Evolutionary conservation across 345 rosid species (phyloP).

Genomic region (Murraya koenigii): DNA sequence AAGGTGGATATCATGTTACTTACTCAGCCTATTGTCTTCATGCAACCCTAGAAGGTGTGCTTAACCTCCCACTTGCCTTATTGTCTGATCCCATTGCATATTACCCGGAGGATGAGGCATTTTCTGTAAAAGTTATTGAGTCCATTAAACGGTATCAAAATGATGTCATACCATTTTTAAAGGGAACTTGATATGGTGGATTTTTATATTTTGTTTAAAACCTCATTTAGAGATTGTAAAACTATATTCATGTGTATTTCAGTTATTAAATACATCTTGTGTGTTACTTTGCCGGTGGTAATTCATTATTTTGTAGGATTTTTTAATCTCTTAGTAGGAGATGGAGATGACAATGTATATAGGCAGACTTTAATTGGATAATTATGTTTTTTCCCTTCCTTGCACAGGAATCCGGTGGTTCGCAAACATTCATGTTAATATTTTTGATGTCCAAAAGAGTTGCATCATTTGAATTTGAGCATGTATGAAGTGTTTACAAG

Average conservation of each 20-base stretch:
- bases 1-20: constrained; percentile 88
- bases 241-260: not conserved
- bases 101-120: constrained; percentile 77
- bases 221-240: not conserved
- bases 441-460: not conserved
- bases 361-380: not conserved
- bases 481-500: too few species aligned
- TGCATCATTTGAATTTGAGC: too few species aligned
- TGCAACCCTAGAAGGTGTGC: constrained; percentile 81
- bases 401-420: not conserved
- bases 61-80: constrained; percentile 46
- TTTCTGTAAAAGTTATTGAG: constrained; percentile 46
- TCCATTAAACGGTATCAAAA: constrained; percentile 47
- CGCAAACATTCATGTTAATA: not conserved
- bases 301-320: not conserved
- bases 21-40: constrained; percentile 93
- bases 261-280: not conserved
- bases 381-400: not conserved
- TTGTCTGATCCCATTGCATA: constrained; percentile 61
- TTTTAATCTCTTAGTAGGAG: not conserved
- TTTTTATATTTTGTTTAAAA: not conserved
- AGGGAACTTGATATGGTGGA: constrained; percentile 31
- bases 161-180: constrained; percentile 46
- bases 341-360: not conserved
- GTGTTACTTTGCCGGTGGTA: not conserved